phyloP scores from a whole-genome alignment of 306 rosid genomes.

The Rosa rugosa region DNA sequence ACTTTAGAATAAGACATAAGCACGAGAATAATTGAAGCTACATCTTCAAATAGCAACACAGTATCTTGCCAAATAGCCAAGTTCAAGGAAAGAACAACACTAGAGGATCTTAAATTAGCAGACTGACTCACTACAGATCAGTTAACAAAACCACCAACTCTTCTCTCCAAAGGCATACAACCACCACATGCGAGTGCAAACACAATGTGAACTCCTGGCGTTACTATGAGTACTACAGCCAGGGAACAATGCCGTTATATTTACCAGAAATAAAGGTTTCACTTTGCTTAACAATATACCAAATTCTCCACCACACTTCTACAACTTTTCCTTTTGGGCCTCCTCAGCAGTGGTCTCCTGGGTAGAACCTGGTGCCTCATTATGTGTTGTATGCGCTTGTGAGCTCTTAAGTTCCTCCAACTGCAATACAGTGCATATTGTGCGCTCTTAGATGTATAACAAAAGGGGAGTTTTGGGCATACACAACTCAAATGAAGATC shows the following conservation, averaged over 20 bases:
- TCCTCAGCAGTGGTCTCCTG: conserved; percentile 58
- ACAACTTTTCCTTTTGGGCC: conserved; percentile 46
- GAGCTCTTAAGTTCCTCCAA: conserved; percentile 63
- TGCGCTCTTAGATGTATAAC: background rate
- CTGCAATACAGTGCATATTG: conserved; percentile 40
- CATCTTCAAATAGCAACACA: background rate
- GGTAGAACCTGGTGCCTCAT: conserved; percentile 34
- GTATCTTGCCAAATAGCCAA: background rate
- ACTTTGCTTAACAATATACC: conserved; percentile 14
- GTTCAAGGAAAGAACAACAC: background rate
- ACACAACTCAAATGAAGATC: background rate
- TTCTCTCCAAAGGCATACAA: conserved; percentile 5
- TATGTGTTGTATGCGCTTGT: background rate
- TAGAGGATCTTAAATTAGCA: background rate
- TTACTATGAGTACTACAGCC: background rate
- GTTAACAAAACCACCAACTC: conserved; percentile 5
- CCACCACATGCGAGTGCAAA: background rate
- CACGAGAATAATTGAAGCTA: background rate
- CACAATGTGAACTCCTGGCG: conserved; percentile 3
- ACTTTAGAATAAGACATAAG: background rate
- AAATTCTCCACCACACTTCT: conserved; percentile 18
- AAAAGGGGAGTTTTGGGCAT: background rate
- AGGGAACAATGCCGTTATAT: conserved; percentile 5
- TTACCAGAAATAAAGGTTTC: conserved; percentile 7
- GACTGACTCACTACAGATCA: background rate